Evolutionary conservation across 1,284 basidiomycete genomes (phyloP), one percentile per base, ranked within the genome.

Genomic region (Rhizoctonia solani): DNA sequence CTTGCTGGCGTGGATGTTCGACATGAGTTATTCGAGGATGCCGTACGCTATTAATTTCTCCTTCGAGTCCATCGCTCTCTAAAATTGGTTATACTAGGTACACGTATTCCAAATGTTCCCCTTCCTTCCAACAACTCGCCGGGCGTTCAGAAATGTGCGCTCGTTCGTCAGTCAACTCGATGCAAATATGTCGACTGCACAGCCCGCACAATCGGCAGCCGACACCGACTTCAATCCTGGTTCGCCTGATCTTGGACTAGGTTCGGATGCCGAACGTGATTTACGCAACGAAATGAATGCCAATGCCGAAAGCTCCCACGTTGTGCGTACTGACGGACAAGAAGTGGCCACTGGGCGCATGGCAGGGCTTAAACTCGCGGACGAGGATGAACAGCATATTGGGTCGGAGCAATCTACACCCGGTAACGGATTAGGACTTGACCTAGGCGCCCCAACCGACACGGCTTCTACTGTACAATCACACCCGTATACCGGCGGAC

Each of bases 21-120:
- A 67, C 92, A 97, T 75, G 95, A 99, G 77, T 80, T 95, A 44
- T 98, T 95, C 75, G 91, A 96, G 73, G 95, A 98, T 77, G 90
- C 88, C 67, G 92, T 94, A 79, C n/a, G 75, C 91, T 85, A 47
- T 81, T 75, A 30, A 16, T 50, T 75, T 79, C 69, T 77, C 77
- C 59, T 79, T 81, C 69, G 76, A 77, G 0, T 80, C 77, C 72
- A 74, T 80, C 29, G 27, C 19, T 69, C 67, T 53, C 69, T 21
- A 56, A 27, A 39, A 37, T 41, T 46, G 67, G 46, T 19, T 13
- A 67, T 59, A 23, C 11, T 70, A 91, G 88, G 86, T 95, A 1
- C 94, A 96, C 73, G 92, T 96, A 23, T 97, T 97, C 75, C 94
- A 96, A 74, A 83, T 87, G 27, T 92, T 93, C 74, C 90, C 92